Evolutionary conservation across 139 green algal genomes (phyloP).

Genomic region (Coelastrella sp.): DNA sequence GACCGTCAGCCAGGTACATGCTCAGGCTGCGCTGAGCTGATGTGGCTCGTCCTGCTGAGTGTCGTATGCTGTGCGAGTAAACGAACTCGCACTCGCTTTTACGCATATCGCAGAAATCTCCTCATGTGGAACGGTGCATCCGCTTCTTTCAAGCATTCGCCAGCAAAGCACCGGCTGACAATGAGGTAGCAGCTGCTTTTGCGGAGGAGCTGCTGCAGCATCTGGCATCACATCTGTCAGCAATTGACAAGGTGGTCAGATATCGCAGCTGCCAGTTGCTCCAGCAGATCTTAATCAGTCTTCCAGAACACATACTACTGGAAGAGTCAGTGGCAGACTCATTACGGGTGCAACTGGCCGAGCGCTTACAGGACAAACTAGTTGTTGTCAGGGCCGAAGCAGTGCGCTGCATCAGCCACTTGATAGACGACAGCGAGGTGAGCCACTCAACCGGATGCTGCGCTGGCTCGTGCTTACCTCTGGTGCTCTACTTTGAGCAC

Average conservation of each 20-base stretch:
- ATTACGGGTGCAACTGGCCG: background rate
- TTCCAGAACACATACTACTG: slow-evolving; percentile 2
- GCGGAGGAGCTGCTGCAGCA: slow-evolving; percentile 37
- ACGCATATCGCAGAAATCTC: slow-evolving; percentile 8
- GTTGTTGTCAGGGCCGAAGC: slow-evolving; percentile 17
- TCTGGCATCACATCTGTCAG: background rate
- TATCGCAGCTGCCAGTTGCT: slow-evolving; percentile 7
- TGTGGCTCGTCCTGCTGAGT: too few species aligned
- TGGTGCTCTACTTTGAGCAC: background rate
- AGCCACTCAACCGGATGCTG: too few species aligned
- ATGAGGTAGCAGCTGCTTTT: slow-evolving; percentile 8
- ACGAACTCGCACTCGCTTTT: too few species aligned
- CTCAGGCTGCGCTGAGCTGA: background rate
- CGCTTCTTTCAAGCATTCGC: slow-evolving; percentile 29
- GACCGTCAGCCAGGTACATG: background rate
- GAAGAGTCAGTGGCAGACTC: background rate
- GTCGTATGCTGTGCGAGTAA: too few species aligned
- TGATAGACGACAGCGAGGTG: slow-evolving; percentile 17
- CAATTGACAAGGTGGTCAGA: slow-evolving; percentile 18
- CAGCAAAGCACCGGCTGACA: slow-evolving; percentile 10
- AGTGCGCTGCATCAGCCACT: background rate
- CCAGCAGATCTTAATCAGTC: background rate
- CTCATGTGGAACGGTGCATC: background rate
- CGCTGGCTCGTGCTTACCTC: background rate
- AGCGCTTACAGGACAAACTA: slow-evolving; percentile 30